Evolutionary conservation across 106 monocot genomes (phyloP).

Genomic region (Phalaenopsis equestris): DNA sequence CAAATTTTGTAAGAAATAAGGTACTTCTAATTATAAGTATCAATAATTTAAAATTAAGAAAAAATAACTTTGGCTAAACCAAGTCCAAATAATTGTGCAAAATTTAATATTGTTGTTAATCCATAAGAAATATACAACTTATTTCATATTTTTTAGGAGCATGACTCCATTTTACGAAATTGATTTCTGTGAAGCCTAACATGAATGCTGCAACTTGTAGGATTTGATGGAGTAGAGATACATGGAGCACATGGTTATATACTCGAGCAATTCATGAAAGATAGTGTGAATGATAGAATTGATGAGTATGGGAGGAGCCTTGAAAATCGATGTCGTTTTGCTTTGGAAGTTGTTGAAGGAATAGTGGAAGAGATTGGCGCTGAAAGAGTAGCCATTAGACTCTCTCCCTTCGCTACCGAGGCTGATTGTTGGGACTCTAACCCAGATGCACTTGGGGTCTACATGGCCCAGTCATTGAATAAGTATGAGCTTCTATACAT

Average conservation of each 20-base stretch:
- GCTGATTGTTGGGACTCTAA: slow-evolving; percentile 10
- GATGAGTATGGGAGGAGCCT: slow-evolving; percentile 17
- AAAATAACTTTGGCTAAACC: too few relatives aligned
- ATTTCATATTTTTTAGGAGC: too few relatives aligned
- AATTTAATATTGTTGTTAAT: too few relatives aligned
- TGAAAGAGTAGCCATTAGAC: slow-evolving; percentile 11
- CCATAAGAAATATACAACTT: too few relatives aligned
- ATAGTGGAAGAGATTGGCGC: slow-evolving; percentile 11
- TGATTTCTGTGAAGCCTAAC: neutral
- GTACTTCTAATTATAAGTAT: too few relatives aligned
- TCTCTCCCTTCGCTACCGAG: slow-evolving; percentile 15
- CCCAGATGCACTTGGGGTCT: neutral
- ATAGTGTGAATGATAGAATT: slow-evolving; percentile 11
- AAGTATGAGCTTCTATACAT: slow-evolving; percentile 13
- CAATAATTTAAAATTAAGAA: too few relatives aligned
- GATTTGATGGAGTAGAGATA: slow-evolving; percentile 22
- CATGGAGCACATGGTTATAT: slow-evolving; percentile 16
- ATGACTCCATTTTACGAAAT: too few relatives aligned
- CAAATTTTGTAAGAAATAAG: too few relatives aligned
- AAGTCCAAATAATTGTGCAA: too few relatives aligned
- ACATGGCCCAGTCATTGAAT: slow-evolving; percentile 1
- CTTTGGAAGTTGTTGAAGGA: neutral
- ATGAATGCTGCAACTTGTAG: neutral
- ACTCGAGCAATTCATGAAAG: slow-evolving; percentile 23
- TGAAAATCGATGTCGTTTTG: slow-evolving; percentile 16